Evolutionary conservation across 179 eudicot species (phyloP).

Genomic region (Spinacia oleracea): DNA sequence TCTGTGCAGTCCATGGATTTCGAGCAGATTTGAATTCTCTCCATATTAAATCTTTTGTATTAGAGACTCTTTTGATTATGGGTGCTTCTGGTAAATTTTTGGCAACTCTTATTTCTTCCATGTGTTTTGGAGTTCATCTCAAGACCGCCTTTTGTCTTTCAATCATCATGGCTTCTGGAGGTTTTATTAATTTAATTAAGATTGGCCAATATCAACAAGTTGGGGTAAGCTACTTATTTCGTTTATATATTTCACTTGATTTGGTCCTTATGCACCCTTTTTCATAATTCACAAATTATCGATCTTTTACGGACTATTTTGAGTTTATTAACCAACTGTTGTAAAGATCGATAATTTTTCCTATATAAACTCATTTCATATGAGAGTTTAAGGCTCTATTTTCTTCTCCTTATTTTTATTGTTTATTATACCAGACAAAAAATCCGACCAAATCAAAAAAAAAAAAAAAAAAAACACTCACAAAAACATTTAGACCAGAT

Average conservation of each 20-base stretch:
- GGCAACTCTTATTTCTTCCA: conserved; percentile 7
- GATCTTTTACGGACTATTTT: background rate
- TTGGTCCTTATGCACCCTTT: too few species aligned
- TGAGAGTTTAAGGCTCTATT: too few species aligned
- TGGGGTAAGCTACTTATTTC: conserved; percentile 3
- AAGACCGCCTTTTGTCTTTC: conserved; percentile 15
- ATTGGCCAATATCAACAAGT: background rate
- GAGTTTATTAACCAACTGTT: background rate
- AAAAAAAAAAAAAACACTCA: too few species aligned
- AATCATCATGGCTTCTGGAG: conserved; percentile 23
- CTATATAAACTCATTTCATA: too few species aligned
- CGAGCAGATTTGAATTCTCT: background rate
- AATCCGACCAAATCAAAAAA: too few species aligned
- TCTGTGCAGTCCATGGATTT: conserved; percentile 21
- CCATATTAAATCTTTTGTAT: background rate
- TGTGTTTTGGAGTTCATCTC: background rate
- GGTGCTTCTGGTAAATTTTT: conserved; percentile 26
- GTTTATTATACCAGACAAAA: too few species aligned
- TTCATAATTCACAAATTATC: too few species aligned
- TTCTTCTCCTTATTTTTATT: too few species aligned
- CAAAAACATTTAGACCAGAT: too few species aligned
- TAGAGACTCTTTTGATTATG: background rate
- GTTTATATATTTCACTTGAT: background rate
- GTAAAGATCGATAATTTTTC: too few species aligned
- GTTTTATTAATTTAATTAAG: conserved; percentile 17